A percentile compares a stretch with the other conserved stretches of the same genome.
Evolutionary conservation across 108 stramenopile species (phyloP).

Genomic region (Mediolabrus comicus): DNA sequence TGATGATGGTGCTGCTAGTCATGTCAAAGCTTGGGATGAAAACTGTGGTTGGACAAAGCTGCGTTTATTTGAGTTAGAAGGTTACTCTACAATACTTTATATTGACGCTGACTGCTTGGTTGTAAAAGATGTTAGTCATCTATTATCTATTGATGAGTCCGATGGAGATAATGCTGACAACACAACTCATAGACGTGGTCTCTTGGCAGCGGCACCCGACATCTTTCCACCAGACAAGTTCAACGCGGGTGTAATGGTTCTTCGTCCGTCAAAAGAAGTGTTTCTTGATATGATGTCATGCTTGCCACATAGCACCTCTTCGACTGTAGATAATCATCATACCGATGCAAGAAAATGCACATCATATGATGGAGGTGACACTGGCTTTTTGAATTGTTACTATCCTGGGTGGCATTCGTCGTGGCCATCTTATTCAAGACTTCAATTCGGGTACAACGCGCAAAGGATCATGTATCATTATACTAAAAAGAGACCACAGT

Average conservation of each 20-base stretch:
- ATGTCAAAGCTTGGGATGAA: slow-evolving; percentile 40
- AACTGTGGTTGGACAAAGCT: slow-evolving; percentile 59
- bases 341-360: slow-evolving; percentile 14
- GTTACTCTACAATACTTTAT: slow-evolving; percentile 77
- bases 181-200: slow-evolving; percentile 40
- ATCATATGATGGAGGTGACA: slow-evolving; percentile 85
- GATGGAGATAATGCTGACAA: not conserved
- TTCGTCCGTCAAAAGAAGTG: slow-evolving; percentile 59
- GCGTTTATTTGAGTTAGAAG: slow-evolving; percentile 55
- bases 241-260: slow-evolving; percentile 90
- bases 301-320: not conserved
- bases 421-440: slow-evolving; percentile 58
- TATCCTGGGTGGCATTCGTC: slow-evolving; percentile 70
- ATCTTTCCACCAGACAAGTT: slow-evolving; percentile 84
- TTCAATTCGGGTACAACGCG: slow-evolving; percentile 82
- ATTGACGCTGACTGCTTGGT: slow-evolving; percentile 84
- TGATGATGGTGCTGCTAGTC: slow-evolving; percentile 14
- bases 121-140: slow-evolving; percentile 52
- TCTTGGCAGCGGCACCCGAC: slow-evolving; percentile 88
- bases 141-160: slow-evolving; percentile 51
- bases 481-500: slow-evolving; percentile 62
- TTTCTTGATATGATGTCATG: slow-evolving; percentile 52
- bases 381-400: slow-evolving; percentile 87
- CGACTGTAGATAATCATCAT: not conserved
- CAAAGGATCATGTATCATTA: slow-evolving; percentile 76